Evolutionary conservation across 2,329 filamentous ascomycete species (phyloP).

Genomic region (Stachybotrys chartarum): DNA sequence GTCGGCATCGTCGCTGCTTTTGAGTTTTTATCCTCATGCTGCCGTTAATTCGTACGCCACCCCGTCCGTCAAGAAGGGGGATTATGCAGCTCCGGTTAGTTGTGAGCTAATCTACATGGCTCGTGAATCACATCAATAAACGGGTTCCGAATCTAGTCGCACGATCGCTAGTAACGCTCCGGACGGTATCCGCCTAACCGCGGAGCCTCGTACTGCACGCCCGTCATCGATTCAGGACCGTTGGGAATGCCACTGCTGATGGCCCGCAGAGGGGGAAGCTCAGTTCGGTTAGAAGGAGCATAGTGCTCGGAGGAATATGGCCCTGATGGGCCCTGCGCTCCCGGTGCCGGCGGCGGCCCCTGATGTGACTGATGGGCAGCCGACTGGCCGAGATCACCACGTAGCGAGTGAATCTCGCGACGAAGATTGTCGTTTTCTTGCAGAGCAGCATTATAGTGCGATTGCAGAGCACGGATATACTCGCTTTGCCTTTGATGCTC

Average conservation of each 20-base stretch:
- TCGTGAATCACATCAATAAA: too few relatives aligned
- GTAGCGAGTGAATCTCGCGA: slow-evolving; percentile 36
- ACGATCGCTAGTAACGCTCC: slow-evolving; percentile 24
- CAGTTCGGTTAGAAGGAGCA: slow-evolving; percentile 30
- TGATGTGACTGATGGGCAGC: slow-evolving; percentile 19
- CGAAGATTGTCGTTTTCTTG: slow-evolving; percentile 42
- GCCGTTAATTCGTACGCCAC: background rate
- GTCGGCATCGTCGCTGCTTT: background rate
- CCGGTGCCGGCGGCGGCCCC: slow-evolving; percentile 17
- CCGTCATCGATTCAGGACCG: slow-evolving; percentile 56
- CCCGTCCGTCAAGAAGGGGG: background rate
- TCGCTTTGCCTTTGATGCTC: slow-evolving; percentile 52
- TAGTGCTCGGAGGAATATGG: slow-evolving; percentile 23
- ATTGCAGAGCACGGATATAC: slow-evolving; percentile 36
- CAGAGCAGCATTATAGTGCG: slow-evolving; percentile 32
- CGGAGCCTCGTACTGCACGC: slow-evolving; percentile 53
- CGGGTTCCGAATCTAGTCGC: background rate
- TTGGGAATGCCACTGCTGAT: slow-evolving; percentile 35
- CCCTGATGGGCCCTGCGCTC: slow-evolving; percentile 10
- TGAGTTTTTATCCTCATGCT: background rate
- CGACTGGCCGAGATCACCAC: slow-evolving; percentile 23
- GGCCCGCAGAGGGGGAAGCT: slow-evolving; percentile 51
- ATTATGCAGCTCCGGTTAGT: background rate
- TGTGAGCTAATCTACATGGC: background rate
- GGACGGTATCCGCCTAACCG: slow-evolving; percentile 39